Conservation (phyloP, 1,139 yeast genomes). For the Kurtzmaniella quercitrusa region DNA sequence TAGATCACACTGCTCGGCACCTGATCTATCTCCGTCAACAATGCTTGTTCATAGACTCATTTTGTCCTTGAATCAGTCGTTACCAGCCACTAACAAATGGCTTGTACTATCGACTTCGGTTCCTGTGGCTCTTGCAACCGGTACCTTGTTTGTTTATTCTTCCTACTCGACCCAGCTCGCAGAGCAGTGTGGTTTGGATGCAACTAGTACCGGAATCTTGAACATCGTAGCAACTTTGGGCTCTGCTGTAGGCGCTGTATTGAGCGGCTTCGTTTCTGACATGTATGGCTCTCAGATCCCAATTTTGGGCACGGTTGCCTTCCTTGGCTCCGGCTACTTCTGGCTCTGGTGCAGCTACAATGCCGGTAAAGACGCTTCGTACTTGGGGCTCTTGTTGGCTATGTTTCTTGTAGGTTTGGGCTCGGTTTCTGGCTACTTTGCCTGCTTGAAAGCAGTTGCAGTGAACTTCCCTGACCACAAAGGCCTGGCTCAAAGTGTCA, state of each 20-base stretch:
- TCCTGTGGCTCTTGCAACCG: conserved; percentile 31
- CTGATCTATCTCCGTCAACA: conserved; percentile 1
- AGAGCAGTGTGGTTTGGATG: conserved; percentile 23
- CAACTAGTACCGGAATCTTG: conserved; percentile 26
- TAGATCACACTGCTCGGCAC: conserved; percentile 1
- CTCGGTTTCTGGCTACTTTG: conserved; percentile 30
- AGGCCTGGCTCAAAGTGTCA: conserved; percentile 33
- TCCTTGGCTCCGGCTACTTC: conserved; percentile 23
- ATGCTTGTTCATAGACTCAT: conserved; percentile 14
- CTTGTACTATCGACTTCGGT: conserved; percentile 20
- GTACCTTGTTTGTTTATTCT: conserved; percentile 31
- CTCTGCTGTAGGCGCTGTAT: conserved; percentile 28
- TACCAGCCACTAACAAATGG: conserved; percentile 28
- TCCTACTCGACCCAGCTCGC: conserved; percentile 32
- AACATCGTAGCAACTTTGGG: conserved; percentile 30
- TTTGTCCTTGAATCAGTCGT: conserved; percentile 16
- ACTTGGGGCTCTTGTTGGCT: conserved; percentile 18
- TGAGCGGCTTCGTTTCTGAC: conserved; percentile 31
- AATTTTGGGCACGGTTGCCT: conserved; percentile 22
- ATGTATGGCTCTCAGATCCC: conserved; percentile 32
- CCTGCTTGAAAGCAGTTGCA: conserved; percentile 32
- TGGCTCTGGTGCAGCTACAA: conserved; percentile 22
- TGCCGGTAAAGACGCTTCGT: conserved; percentile 14
- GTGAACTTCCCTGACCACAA: conserved; percentile 27
- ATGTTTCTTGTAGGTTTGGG: conserved; percentile 33